These are phyloP conservation scores for Colletotrichum tofieldiae DNA, from an alignment of 2,329 filamentous ascomycete genomes.

Conservation along the genomic window DNA sequence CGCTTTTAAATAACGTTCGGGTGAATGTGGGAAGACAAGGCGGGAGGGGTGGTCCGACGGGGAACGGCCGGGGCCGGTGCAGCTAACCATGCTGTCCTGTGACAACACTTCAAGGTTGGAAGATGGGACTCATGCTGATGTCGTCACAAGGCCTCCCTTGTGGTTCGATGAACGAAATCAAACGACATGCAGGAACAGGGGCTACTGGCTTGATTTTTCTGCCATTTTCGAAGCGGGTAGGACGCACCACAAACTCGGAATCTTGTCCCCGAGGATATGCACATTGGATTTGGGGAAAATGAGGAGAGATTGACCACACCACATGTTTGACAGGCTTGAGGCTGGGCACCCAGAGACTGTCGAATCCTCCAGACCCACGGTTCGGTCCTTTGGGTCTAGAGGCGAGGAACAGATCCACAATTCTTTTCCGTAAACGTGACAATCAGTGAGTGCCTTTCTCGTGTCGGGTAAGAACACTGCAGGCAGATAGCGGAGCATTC, in stretches of 20 bases:
- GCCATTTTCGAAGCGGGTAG: no score
- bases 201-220: not conserved
- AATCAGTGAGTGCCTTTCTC: not conserved
- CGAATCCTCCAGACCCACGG: not conserved
- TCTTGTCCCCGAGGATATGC: not conserved
- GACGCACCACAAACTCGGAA: not conserved
- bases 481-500: not conserved
- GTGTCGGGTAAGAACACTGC: not conserved
- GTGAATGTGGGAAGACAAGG: not conserved
- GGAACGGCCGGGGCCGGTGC: conserved; percentile 20
- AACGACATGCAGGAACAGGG: not conserved
- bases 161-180: not conserved
- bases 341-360: not conserved
- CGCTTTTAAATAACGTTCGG: conserved; percentile 1
- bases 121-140: not conserved
- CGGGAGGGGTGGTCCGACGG: conserved; percentile 13
- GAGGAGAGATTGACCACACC: not conserved
- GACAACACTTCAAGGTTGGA: not conserved
- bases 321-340: not conserved
- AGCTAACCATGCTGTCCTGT: not conserved
- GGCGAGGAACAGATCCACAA: not conserved
- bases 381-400: not conserved
- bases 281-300: not conserved
- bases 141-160: not conserved
- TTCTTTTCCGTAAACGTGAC: not conserved